Conservation (phyloP, 2,329 filamentous ascomycete genomes). For the Ophiostoma sp. region DNA sequence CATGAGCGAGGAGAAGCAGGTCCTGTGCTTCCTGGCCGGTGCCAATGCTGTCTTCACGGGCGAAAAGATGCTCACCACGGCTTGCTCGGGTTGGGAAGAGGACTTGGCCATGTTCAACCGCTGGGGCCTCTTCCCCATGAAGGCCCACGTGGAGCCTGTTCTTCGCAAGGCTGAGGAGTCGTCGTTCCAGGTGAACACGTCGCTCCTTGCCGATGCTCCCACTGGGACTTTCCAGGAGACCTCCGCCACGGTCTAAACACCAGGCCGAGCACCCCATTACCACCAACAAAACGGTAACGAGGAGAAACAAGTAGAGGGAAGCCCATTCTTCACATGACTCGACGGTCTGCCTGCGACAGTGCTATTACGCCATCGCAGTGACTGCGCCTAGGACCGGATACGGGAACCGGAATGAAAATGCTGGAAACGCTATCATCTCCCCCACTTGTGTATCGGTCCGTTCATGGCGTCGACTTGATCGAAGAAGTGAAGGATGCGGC, state of each 20-base stretch:
- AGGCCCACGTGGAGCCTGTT: slow-evolving; percentile 33
- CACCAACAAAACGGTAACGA: background rate
- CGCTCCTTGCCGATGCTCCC: background rate
- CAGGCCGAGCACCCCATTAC: background rate
- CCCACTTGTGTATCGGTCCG: slow-evolving; percentile 17
- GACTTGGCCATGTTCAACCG: slow-evolving; percentile 79
- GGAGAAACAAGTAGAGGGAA: background rate
- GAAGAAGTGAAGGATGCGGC: slow-evolving; percentile 13
- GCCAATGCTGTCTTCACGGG: slow-evolving; percentile 95
- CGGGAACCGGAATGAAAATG: slow-evolving; percentile 22
- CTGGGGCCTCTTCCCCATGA: slow-evolving; percentile 82
- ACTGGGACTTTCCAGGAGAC: background rate
- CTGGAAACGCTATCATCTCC: slow-evolving; percentile 24
- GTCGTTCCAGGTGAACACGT: slow-evolving; percentile 6
- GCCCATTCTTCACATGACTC: slow-evolving; percentile 17
- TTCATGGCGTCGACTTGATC: slow-evolving; percentile 12
- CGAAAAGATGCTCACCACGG: slow-evolving; percentile 89
- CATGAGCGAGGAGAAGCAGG: slow-evolving; percentile 85
- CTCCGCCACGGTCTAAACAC: background rate
- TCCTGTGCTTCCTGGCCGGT: slow-evolving; percentile 84
- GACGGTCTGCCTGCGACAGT: slow-evolving; percentile 24
- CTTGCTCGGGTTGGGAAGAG: slow-evolving; percentile 88
- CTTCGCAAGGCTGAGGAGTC: background rate
- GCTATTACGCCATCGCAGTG: slow-evolving; percentile 26
- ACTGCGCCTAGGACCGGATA: slow-evolving; percentile 18